These are phyloP conservation scores for Pseudogymnoascus sp. DNA, from an alignment of 2,329 filamentous ascomycete genomes.

Conservation along the genomic window DNA sequence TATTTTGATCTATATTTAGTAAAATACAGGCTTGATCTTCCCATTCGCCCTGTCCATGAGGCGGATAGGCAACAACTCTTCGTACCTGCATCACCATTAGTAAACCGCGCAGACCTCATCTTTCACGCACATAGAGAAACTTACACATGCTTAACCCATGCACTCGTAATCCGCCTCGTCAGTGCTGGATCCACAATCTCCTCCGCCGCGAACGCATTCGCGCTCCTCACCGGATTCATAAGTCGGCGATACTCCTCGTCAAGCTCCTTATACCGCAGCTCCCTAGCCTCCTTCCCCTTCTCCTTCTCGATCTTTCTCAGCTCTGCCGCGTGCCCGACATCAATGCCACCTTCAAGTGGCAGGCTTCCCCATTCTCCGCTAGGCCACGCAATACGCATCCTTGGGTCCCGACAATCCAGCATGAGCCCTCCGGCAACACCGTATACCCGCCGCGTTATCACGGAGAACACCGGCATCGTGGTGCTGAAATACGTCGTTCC, in stretches of 20 bases:
- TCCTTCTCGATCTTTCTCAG: conserved; percentile 47
- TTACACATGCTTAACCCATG: conserved; percentile 50
- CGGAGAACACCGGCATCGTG: conserved; percentile 55
- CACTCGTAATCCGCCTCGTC: conserved; percentile 48
- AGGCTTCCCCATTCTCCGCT: conserved; percentile 56
- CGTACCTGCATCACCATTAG: conserved; percentile 17
- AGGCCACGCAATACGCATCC: conserved; percentile 57
- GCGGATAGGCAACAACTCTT: conserved; percentile 22
- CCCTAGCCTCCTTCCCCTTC: conserved; percentile 41
- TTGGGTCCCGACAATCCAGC: conserved; percentile 55
- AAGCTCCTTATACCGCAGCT: conserved; percentile 42
- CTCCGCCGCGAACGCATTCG: conserved; percentile 57
- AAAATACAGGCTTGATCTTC: conserved; percentile 38
- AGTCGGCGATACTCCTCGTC: conserved; percentile 53
- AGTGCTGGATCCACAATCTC: conserved; percentile 59
- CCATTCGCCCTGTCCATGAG: conserved; percentile 33
- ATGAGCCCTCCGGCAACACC: conserved; percentile 60
- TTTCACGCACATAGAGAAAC: conserved; percentile 32
- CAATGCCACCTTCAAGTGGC: conserved; percentile 58
- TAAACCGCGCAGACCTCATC: conserved; percentile 36
- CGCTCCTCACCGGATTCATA: conserved; percentile 60
- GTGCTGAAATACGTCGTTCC: conserved; percentile 57
- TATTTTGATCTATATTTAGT: conserved; percentile 14
- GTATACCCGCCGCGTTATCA: conserved; percentile 55
- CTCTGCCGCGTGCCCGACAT: conserved; percentile 56